Evolutionary conservation across 257 asterid species (phyloP).

Genomic region (Solanum pinnatisectum): DNA sequence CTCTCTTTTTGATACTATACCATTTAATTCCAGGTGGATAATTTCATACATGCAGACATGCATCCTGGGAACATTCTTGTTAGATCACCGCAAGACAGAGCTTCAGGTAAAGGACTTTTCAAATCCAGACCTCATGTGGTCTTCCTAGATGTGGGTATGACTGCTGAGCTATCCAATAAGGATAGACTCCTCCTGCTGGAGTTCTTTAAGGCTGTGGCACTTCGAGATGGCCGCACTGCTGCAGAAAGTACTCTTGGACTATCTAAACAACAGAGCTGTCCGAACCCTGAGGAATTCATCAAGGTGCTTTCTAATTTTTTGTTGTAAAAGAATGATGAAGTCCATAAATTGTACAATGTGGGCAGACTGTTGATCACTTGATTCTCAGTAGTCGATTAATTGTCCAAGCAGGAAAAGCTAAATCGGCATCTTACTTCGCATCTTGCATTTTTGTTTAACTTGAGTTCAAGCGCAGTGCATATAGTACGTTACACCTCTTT

Average conservation of each 20-base stretch:
- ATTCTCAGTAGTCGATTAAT: background rate
- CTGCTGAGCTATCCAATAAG: slow-evolving; percentile 82
- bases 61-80: slow-evolving; percentile 98
- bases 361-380: background rate
- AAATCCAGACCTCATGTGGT: slow-evolving; percentile 69
- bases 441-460: background rate
- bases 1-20: background rate
- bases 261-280: slow-evolving; percentile 79
- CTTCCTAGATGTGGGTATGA: slow-evolving; percentile 94
- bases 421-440: background rate
- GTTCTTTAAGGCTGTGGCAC: slow-evolving; percentile 89
- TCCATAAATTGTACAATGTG: background rate
- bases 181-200: slow-evolving; percentile 58
- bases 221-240: slow-evolving; percentile 73
- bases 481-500: background rate
- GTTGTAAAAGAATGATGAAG: background rate
- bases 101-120: slow-evolving; percentile 42
- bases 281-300: slow-evolving; percentile 62
- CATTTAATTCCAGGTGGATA: slow-evolving; percentile 58
- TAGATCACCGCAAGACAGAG: slow-evolving; percentile 30
- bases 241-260: slow-evolving; percentile 78
- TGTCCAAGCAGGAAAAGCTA: background rate
- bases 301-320: slow-evolving; percentile 36
- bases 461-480: background rate
- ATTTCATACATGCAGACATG: slow-evolving; percentile 93